Base-by-base conservation (phyloP, 1,284 basidiomycete genomes). In the Ceratorhiza oryzae-sativae region DNA sequence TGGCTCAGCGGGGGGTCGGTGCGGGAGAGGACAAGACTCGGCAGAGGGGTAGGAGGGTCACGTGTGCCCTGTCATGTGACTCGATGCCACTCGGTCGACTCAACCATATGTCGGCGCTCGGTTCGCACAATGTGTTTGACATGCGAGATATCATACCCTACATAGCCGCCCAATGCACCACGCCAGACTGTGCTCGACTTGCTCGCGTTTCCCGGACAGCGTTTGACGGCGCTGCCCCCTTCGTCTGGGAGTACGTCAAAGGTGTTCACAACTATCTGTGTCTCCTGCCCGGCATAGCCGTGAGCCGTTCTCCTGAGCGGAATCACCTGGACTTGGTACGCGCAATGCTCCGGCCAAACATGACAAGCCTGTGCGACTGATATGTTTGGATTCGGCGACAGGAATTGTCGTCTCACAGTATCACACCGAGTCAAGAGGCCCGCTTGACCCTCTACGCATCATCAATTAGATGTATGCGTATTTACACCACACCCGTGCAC, bases 1-100 rank as follows among this genome's bases (percentile, higher is more conserved):
- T 91, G 74, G 65, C 78, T 67, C 75, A 59, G 67, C 75, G 58
- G 56, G 59, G 62, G 32, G 36, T 61, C 51, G 41, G n/a, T 63
- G 71, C 1, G 30, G 42, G 46, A 20, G 18, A 45, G 42, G 42
- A 10, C 42, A 46, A 49, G 60, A 63, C 45, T 49, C 30, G 42
- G 42, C 13, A 42, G 41, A 42, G 61, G 27, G 42, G 59, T 25
- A 23, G 41, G 41, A 45, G 18, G 10, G 41, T 45, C 59, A 61
- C 56, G 59, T 42, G 39, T 5, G 4, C 20, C 30, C 15, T 27
- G 49, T 51, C 49, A 51, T 18, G 27, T 51, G 49, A 51, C n/a
- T n/a, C n/a, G n/a, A n/a, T 32, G 18, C 32, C 48, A 3, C 25
- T 51, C 20, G 13, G 30, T 27, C 23, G 8, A 20, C 1, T 56